These are phyloP conservation scores for Nitzschia sp. DNA, from an alignment of 108 stramenopile genomes.

Conservation along the genomic window DNA sequence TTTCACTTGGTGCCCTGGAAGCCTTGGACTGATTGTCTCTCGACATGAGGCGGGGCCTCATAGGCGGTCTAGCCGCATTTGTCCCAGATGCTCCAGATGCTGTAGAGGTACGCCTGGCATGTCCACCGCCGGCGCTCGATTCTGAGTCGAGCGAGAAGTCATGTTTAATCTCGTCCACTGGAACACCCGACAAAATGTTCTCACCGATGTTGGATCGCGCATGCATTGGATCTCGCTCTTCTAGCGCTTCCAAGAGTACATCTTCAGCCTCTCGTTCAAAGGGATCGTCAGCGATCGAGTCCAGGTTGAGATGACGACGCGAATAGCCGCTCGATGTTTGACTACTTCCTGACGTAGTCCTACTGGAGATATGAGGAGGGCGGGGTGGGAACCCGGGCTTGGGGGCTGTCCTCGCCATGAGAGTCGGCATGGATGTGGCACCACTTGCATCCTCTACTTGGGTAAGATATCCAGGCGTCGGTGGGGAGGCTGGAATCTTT, in stretches of 20 bases:
- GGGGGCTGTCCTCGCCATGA: background rate
- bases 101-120: too few relatives aligned
- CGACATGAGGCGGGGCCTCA: background rate
- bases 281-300: background rate
- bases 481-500: background rate
- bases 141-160: background rate
- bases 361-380: background rate
- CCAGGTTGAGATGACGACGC: background rate
- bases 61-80: background rate
- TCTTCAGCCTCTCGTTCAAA: constrained; percentile 7
- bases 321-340: background rate
- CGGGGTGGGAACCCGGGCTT: background rate
- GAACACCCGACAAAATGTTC: constrained; percentile 4
- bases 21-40: background rate
- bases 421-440: background rate
- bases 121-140: background rate
- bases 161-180: background rate
- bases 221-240: constrained; percentile 1
- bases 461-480: background rate
- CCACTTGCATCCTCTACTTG: background rate
- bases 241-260: background rate
- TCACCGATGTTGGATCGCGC: background rate
- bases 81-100: background rate
- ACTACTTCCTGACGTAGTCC: background rate
- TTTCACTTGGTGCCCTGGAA: background rate